Conservation (phyloP, 768 basidiomycete genomes). For the Trametes cingulata region DNA sequence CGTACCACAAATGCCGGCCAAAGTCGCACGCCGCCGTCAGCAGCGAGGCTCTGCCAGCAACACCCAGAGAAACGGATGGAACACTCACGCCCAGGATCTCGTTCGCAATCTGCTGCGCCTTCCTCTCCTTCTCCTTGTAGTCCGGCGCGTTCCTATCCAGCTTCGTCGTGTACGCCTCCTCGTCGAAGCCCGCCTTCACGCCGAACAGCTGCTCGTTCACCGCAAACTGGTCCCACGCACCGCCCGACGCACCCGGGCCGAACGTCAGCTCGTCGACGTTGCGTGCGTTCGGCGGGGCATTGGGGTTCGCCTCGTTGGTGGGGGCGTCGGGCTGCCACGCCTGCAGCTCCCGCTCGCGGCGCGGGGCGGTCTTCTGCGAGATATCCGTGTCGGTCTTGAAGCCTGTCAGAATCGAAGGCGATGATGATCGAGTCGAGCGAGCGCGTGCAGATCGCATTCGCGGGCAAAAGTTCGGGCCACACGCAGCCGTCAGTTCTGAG, state of each 20-base stretch:
- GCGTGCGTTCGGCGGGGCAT: constrained; percentile 22
- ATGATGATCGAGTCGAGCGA: constrained; percentile 1
- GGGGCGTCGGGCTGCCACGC: constrained; percentile 60
- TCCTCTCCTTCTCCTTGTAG: constrained; percentile 84
- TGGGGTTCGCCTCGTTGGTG: constrained; percentile 32
- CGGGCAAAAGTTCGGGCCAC: neutral
- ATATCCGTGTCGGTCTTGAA: constrained; percentile 87
- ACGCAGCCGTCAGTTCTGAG: constrained; percentile 16
- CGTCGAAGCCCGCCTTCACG: constrained; percentile 87
- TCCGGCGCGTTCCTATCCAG: constrained; percentile 83
- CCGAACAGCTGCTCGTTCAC: constrained; percentile 94
- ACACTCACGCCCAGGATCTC: constrained; percentile 83
- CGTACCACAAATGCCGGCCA: neutral
- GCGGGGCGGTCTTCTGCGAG: constrained; percentile 50
- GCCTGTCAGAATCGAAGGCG: too few relatives aligned
- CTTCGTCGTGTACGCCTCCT: constrained; percentile 93
- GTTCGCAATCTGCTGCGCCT: constrained; percentile 84
- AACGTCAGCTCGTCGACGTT: constrained; percentile 71
- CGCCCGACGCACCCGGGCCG: constrained; percentile 47
- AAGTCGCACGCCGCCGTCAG: neutral
- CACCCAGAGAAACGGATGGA: neutral
- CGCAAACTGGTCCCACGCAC: constrained; percentile 89
- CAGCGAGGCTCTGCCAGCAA: constrained; percentile 2
- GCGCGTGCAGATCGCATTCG: neutral
- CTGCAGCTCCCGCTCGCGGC: constrained; percentile 77